Percentiles rank a stretch among this genome's conserved stretches.
Evolutionary conservation across 116 monocot genomes (phyloP).

Genomic region (Papilionanthe hybrid): DNA sequence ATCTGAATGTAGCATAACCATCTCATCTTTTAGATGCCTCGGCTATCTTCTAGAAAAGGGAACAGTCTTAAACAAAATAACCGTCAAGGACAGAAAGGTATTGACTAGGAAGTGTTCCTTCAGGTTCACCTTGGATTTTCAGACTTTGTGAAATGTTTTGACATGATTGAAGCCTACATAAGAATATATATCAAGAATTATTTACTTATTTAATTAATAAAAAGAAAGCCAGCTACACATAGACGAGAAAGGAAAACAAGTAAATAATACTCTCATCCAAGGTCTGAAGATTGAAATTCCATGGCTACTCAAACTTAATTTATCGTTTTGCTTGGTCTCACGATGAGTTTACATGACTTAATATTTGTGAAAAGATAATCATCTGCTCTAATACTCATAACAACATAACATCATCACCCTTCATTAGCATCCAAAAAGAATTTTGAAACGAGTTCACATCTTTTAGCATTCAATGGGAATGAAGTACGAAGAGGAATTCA

Average conservation of each 20-base stretch:
- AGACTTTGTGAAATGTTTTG: constrained; percentile 73
- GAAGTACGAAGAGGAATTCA: too few relatives aligned
- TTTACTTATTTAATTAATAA: neutral
- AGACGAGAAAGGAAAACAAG: neutral
- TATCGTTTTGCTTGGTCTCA: too few relatives aligned
- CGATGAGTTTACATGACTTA: too few relatives aligned
- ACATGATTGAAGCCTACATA: constrained; percentile 92
- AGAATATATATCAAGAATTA: neutral
- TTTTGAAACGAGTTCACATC: too few relatives aligned
- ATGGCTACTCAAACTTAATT: too few relatives aligned
- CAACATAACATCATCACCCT: too few relatives aligned
- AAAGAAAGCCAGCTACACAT: neutral
- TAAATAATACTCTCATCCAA: too few relatives aligned
- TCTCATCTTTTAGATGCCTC: neutral
- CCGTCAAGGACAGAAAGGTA: neutral
- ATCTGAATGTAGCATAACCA: constrained; percentile 1
- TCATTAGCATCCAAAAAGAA: too few relatives aligned
- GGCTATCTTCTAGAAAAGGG: neutral
- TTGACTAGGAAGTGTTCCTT: neutral
- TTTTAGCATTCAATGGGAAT: too few relatives aligned
- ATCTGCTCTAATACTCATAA: too few relatives aligned
- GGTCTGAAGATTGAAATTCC: too few relatives aligned
- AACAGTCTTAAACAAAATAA: neutral
- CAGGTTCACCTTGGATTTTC: constrained; percentile 63
- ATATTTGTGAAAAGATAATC: too few relatives aligned